Evolutionary conservation across 495 filamentous ascomycete genomes (phyloP).

Genomic region (Xylaria grammica): DNA sequence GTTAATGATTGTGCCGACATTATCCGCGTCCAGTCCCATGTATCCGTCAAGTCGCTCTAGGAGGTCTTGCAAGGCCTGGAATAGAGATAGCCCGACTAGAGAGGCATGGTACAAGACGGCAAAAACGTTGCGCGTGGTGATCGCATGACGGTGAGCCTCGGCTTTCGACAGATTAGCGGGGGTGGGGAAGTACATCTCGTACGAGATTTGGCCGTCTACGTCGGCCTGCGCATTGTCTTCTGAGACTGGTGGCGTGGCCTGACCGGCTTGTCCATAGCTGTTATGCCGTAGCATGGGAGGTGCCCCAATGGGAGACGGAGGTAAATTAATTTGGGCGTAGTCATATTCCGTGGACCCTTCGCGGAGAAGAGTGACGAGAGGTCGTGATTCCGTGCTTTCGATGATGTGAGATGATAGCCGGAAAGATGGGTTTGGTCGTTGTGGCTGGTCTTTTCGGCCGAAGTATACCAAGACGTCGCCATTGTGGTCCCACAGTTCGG

Average conservation of each 20-base stretch:
- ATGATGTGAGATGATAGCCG: slow-evolving; percentile 61
- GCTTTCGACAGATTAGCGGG: slow-evolving; percentile 50
- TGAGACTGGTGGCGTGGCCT: slow-evolving; percentile 50
- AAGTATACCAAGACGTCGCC: slow-evolving; percentile 68
- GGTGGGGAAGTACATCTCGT: slow-evolving; percentile 63
- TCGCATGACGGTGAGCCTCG: slow-evolving; percentile 57
- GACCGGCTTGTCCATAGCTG: slow-evolving; percentile 37
- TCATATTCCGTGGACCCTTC: slow-evolving; percentile 56
- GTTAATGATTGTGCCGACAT: slow-evolving; percentile 58
- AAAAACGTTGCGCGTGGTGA: slow-evolving; percentile 69
- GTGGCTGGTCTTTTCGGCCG: slow-evolving; percentile 44
- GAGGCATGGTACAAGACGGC: slow-evolving; percentile 62
- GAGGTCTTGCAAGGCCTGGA: slow-evolving; percentile 62
- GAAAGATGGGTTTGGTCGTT: slow-evolving; percentile 60
- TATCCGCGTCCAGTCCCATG: slow-evolving; percentile 54
- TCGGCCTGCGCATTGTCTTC: slow-evolving; percentile 48
- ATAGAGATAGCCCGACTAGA: slow-evolving; percentile 63
- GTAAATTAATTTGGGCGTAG: slow-evolving; percentile 40
- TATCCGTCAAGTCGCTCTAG: slow-evolving; percentile 59
- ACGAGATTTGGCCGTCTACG: slow-evolving; percentile 58
- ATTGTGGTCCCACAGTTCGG: slow-evolving; percentile 66
- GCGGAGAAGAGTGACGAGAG: slow-evolving; percentile 56
- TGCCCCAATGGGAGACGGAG: slow-evolving; percentile 50
- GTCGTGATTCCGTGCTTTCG: slow-evolving; percentile 59
- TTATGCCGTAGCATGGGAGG: slow-evolving; percentile 48